A percentile compares a stretch with the other conserved stretches of the same genome.
Evolutionary conservation across 371 early-diverging fungal species (phyloP).

Genomic region (Actinomortierella wolfii): DNA sequence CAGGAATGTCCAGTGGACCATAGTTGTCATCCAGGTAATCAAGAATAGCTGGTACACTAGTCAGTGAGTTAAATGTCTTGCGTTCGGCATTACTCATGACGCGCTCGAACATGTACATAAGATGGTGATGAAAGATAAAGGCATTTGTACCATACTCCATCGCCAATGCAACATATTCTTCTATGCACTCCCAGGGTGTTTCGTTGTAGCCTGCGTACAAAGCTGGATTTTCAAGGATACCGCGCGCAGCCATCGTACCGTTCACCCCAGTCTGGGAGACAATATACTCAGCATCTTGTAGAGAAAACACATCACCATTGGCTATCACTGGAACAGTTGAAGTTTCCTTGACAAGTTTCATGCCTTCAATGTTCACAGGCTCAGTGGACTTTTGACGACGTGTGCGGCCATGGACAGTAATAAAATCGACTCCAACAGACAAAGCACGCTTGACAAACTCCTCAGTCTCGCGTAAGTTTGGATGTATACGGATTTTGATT

Average conservation of each 20-base stretch:
- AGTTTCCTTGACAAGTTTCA: constrained; percentile 74
- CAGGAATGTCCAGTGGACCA: constrained; percentile 53
- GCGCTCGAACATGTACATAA: constrained; percentile 93
- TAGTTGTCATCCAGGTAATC: constrained; percentile 85
- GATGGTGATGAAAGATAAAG: constrained; percentile 91
- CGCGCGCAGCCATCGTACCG: constrained; percentile 90
- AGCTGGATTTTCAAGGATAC: constrained; percentile 90
- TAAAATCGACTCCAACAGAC: constrained; percentile 76
- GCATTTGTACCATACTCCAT: constrained; percentile 83
- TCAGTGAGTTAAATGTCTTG: constrained; percentile 83
- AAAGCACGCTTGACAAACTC: constrained; percentile 81
- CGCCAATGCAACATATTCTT: constrained; percentile 75
- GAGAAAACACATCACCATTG: constrained; percentile 80
- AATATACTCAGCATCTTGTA: constrained; percentile 69
- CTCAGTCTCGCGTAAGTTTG: constrained; percentile 69
- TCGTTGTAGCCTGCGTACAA: constrained; percentile 70
- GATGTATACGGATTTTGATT: constrained; percentile 83
- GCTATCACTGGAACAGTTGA: constrained; percentile 78
- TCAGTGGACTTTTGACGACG: constrained; percentile 75
- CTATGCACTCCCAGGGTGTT: constrained; percentile 80
- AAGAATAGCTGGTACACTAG: constrained; percentile 79
- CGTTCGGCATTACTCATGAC: constrained; percentile 88
- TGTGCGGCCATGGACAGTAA: constrained; percentile 86
- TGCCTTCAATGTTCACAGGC: constrained; percentile 74
- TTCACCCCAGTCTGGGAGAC: constrained; percentile 75